Evolutionary conservation across 345 rosid species (phyloP).

Genomic region (Ceriops tagal): DNA sequence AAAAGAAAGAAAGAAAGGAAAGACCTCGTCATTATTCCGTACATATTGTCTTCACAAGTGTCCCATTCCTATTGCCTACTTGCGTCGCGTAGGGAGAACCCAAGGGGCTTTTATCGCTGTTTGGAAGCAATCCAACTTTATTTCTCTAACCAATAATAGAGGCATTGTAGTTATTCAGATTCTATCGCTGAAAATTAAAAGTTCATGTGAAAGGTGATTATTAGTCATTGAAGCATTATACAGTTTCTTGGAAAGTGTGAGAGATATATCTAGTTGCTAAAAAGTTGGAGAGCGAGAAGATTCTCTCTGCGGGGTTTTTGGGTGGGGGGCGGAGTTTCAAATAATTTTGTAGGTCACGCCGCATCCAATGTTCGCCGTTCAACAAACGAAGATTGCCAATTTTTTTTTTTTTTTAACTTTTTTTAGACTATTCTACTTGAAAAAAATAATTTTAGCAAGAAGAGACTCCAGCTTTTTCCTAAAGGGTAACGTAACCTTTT

Average conservation of each 20-base stretch:
- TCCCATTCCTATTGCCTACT: neutral
- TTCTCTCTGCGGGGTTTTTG: slow-evolving; percentile 8
- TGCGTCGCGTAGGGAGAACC: neutral
- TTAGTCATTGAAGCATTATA: neutral
- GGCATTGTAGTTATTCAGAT: neutral
- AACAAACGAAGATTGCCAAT: neutral
- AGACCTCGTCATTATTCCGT: no score
- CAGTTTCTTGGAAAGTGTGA: neutral
- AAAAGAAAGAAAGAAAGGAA: no score
- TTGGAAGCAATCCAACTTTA: neutral
- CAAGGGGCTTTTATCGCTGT: neutral
- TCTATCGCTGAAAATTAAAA: neutral
- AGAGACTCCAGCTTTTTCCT: no score
- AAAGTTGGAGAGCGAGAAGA: slow-evolving; percentile 40
- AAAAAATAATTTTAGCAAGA: no score
- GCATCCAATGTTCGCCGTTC: slow-evolving; percentile 11
- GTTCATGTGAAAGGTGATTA: neutral
- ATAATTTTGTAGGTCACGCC: slow-evolving; percentile 21
- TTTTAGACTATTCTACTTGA: no score
- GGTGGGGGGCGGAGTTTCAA: neutral
- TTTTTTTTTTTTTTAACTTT: no score
- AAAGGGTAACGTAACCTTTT: no score
- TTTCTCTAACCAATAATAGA: slow-evolving; percentile 4
- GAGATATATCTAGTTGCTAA: slow-evolving; percentile 20
- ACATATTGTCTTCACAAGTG: slow-evolving; percentile 19